Evolutionary conservation across 2,329 filamentous ascomycete genomes (phyloP).

Genomic region (Didymosphaeria variabile): DNA sequence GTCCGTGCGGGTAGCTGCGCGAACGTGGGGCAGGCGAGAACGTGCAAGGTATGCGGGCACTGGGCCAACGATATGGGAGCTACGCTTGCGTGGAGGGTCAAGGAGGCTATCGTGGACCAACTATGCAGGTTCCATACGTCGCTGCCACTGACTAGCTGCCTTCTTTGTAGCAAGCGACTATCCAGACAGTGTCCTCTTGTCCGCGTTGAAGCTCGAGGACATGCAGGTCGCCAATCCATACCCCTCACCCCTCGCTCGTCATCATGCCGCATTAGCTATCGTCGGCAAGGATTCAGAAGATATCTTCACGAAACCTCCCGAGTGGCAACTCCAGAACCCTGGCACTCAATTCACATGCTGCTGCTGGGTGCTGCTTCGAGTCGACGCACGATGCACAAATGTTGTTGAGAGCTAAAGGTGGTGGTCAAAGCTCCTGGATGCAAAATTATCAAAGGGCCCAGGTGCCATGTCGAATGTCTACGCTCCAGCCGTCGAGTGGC

Average conservation of each 20-base stretch:
- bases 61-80: constrained; percentile 7
- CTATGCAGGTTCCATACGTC: constrained; percentile 13
- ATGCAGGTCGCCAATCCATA: constrained; percentile 24
- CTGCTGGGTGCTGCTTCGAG: neutral
- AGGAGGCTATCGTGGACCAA: constrained; percentile 2
- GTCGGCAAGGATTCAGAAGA: constrained; percentile 14
- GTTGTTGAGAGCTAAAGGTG: constrained; percentile 36
- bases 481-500: constrained; percentile 17
- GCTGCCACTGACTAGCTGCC: neutral
- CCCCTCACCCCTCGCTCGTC: constrained; percentile 17
- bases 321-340: neutral
- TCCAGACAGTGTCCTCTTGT: constrained; percentile 1
- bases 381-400: constrained; percentile 38
- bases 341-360: neutral
- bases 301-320: constrained; percentile 11
- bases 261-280: constrained; percentile 9
- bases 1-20: constrained; percentile 15
- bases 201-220: constrained; percentile 12
- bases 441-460: constrained; percentile 29
- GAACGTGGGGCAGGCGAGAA: constrained; percentile 27
- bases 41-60: constrained; percentile 15
- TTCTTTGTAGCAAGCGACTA: neutral
- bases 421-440: constrained; percentile 31
- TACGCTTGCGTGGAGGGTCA: neutral
- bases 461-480: constrained; percentile 18